A percentile compares a stretch with the other conserved stretches of the same genome.
These are phyloP conservation scores for Phaeosphaeria sp. DNA, from an alignment of 2,329 filamentous ascomycete species.

Conservation along the genomic window DNA sequence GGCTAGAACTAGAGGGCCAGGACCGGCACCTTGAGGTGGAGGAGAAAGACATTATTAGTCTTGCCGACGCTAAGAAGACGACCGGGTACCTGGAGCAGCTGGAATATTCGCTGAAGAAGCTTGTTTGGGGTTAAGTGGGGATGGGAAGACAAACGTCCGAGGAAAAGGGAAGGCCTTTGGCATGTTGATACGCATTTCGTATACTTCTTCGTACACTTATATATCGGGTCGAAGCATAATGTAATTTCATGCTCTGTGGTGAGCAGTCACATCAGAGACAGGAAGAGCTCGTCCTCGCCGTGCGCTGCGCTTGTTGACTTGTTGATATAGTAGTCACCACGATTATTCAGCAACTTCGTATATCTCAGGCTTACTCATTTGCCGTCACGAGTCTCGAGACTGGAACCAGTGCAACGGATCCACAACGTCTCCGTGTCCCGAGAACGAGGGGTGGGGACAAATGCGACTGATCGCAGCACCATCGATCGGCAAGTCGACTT, in stretches of 20 bases:
- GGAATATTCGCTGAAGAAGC: constrained; percentile 88
- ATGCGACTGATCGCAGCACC: constrained; percentile 3
- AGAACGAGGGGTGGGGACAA: constrained; percentile 1
- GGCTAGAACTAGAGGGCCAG: constrained; percentile 1
- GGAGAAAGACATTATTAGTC: constrained; percentile 76
- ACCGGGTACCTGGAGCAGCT: constrained; percentile 87
- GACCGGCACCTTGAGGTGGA: constrained; percentile 52
- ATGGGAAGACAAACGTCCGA: not conserved
- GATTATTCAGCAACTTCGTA: not conserved
- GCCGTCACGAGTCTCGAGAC: not conserved
- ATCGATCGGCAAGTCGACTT: constrained; percentile 4
- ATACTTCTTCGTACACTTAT: not conserved
- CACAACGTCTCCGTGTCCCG: not conserved
- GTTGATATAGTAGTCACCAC: no score
- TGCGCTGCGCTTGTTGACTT: no score
- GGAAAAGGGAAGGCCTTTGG: not conserved
- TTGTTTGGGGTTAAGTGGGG: constrained; percentile 74
- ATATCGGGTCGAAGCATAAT: not conserved
- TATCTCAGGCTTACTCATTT: not conserved
- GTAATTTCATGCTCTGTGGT: not conserved
- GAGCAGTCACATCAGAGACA: not conserved
- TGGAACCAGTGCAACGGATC: not conserved
- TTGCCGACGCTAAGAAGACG: constrained; percentile 84
- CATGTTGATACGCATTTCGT: not conserved
- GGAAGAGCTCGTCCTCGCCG: not conserved